Evolutionary conservation across 2,329 filamentous ascomycete species (phyloP).

Genomic region (Pseudogymnoascus sp.): DNA sequence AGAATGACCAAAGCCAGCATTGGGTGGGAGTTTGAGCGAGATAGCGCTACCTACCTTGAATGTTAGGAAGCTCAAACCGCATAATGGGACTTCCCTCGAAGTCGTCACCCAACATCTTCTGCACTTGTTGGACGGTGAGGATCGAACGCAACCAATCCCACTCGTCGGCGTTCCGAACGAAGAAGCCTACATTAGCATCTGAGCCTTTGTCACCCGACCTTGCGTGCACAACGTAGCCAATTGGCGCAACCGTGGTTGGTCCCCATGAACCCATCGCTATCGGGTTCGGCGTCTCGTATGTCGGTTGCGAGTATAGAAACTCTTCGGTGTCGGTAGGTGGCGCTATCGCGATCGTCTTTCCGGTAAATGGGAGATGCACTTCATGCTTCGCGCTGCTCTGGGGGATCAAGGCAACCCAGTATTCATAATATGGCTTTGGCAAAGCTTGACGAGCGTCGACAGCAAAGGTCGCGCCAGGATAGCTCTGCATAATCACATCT

Average conservation of each 20-base stretch:
- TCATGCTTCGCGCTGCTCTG: constrained; percentile 20
- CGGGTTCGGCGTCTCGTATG: background rate
- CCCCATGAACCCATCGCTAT: background rate
- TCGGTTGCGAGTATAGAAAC: constrained; percentile 12
- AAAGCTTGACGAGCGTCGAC: constrained; percentile 33
- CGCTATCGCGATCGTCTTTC: constrained; percentile 17
- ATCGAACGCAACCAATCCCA: constrained; percentile 32
- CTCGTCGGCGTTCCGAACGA: constrained; percentile 32
- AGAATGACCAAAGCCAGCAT: background rate
- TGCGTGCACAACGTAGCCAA: constrained; percentile 17
- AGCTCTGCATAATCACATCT: constrained; percentile 35
- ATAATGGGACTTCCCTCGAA: constrained; percentile 25
- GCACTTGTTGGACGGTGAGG: constrained; percentile 19
- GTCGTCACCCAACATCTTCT: constrained; percentile 22
- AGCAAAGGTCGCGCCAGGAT: constrained; percentile 36
- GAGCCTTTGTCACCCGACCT: constrained; percentile 32
- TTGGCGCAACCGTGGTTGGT: constrained; percentile 12
- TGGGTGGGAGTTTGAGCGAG: background rate
- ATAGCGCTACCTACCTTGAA: background rate
- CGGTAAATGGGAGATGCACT: constrained; percentile 16
- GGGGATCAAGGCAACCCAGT: constrained; percentile 24
- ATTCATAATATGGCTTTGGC: constrained; percentile 23
- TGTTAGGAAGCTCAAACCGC: background rate
- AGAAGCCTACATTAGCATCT: constrained; percentile 35
- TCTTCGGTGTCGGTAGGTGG: constrained; percentile 10